These are phyloP conservation scores for Brassica cretica DNA, from an alignment of 345 rosid genomes.

Conservation along the genomic window DNA sequence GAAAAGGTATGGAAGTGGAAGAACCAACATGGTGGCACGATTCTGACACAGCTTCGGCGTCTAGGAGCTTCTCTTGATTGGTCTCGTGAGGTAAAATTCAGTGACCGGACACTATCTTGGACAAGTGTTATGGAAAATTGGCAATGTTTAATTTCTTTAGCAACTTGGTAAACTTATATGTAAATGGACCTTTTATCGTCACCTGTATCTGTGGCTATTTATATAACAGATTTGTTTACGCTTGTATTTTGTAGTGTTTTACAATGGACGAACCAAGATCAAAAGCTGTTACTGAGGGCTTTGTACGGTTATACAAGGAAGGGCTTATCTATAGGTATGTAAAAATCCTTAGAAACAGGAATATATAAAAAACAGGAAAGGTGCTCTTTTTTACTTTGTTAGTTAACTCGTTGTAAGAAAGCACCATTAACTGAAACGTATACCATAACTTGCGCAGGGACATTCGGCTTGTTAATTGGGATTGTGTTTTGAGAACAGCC, in stretches of 20 bases:
- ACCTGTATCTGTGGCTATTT: conserved; percentile 36
- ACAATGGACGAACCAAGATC: conserved; percentile 85
- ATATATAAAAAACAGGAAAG: background rate
- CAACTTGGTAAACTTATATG: background rate
- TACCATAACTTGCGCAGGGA: conserved; percentile 55
- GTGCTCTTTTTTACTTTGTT: background rate
- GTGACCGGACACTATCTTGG: background rate
- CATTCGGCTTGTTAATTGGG: conserved; percentile 55
- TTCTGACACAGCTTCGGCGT: conserved; percentile 62
- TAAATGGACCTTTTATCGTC: background rate
- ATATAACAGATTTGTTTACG: conserved; percentile 23
- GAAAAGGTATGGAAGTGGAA: conserved; percentile 92
- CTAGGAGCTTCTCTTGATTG: conserved; percentile 96
- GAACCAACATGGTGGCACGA: conserved; percentile 69
- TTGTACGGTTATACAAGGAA: conserved; percentile 61
- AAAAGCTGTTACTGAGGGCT: conserved; percentile 86
- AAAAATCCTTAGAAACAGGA: background rate
- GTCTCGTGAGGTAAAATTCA: conserved; percentile 78
- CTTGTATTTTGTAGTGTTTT: conserved; percentile 53
- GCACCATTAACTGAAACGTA: background rate
- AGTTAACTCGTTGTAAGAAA: background rate
- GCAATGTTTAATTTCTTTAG: background rate
- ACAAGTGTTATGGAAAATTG: background rate
- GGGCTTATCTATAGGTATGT: conserved; percentile 83
- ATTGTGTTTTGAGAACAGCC: conserved; percentile 65